A percentile compares a stretch with the other conserved stretches of the same genome.
Evolutionary conservation across 1,139 yeast species (phyloP).

Genomic region (Pneumocystis murina): DNA sequence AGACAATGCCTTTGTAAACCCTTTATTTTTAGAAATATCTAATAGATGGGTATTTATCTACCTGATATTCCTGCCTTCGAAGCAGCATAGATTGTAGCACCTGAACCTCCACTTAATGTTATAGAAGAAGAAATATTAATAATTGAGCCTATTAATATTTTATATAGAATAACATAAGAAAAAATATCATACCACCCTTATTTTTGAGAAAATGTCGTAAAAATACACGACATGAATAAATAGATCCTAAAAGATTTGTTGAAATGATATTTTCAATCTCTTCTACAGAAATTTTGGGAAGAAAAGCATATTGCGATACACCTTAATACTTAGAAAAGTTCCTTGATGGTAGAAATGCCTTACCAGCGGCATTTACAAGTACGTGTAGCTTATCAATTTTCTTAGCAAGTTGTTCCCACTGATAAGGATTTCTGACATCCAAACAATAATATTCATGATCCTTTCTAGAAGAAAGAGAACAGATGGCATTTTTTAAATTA

Average conservation of each 20-base stretch:
- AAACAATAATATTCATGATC: slow-evolving; percentile 37
- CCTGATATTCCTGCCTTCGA: slow-evolving; percentile 52
- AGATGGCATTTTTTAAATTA: slow-evolving; percentile 26
- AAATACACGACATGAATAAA: slow-evolving; percentile 39
- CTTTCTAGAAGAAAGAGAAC: slow-evolving; percentile 25
- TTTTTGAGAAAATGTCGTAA: slow-evolving; percentile 5
- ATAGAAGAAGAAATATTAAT: slow-evolving; percentile 65
- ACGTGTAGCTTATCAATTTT: slow-evolving; percentile 10
- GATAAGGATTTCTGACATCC: slow-evolving; percentile 15
- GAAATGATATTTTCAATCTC: slow-evolving; percentile 38
- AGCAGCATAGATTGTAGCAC: slow-evolving; percentile 66
- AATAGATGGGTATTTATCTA: background rate
- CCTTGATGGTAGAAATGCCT: background rate
- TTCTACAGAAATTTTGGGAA: slow-evolving; percentile 32
- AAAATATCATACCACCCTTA: background rate
- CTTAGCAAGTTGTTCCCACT: slow-evolving; percentile 1
- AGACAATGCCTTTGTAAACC: slow-evolving; percentile 51
- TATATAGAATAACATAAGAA: slow-evolving; percentile 33
- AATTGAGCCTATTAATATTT: slow-evolving; percentile 27
- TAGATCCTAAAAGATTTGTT: slow-evolving; percentile 53
- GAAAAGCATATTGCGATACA: slow-evolving; percentile 44
- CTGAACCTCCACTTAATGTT: slow-evolving; percentile 35
- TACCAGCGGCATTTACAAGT: slow-evolving; percentile 17
- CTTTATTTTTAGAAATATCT: slow-evolving; percentile 26
- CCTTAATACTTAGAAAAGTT: slow-evolving; percentile 29